A percentile compares a stretch with the other conserved stretches of the same genome.
These are phyloP conservation scores for Diaporthe sp. DNA, from an alignment of 2,329 filamentous ascomycete species.

Conservation along the genomic window DNA sequence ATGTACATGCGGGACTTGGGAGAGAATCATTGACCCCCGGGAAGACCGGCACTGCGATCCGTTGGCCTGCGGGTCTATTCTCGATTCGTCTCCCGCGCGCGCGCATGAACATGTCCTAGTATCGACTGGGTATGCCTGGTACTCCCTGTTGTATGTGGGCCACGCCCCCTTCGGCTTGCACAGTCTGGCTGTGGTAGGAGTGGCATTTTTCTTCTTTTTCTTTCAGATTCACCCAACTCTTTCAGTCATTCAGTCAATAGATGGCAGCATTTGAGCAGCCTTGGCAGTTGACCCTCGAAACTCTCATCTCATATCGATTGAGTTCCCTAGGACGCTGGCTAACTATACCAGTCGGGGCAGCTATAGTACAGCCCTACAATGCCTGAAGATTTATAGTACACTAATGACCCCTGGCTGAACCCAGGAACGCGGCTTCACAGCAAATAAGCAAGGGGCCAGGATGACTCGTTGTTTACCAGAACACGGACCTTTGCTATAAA, in stretches of 20 bases:
- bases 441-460: slow-evolving; percentile 2
- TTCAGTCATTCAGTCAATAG: background rate
- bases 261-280: too few species aligned
- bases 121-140: background rate
- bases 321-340: background rate
- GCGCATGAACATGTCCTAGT: slow-evolving; percentile 22
- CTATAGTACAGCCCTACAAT: background rate
- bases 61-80: slow-evolving; percentile 9
- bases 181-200: background rate
- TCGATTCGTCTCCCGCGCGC: slow-evolving; percentile 18
- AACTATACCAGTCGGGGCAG: background rate
- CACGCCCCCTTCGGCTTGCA: background rate
- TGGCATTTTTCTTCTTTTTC: background rate
- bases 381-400: background rate
- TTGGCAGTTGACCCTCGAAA: background rate
- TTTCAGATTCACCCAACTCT: background rate
- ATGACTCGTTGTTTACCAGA: background rate
- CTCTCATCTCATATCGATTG: background rate
- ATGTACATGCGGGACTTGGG: background rate
- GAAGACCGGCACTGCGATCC: background rate
- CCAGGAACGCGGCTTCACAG: background rate
- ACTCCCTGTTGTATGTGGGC: background rate
- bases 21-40: background rate
- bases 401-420: background rate
- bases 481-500: background rate